A percentile compares a stretch with the other conserved stretches of the same genome.
Conservation (phyloP, 257 asterid genomes). For the Verbena officinalis region DNA sequence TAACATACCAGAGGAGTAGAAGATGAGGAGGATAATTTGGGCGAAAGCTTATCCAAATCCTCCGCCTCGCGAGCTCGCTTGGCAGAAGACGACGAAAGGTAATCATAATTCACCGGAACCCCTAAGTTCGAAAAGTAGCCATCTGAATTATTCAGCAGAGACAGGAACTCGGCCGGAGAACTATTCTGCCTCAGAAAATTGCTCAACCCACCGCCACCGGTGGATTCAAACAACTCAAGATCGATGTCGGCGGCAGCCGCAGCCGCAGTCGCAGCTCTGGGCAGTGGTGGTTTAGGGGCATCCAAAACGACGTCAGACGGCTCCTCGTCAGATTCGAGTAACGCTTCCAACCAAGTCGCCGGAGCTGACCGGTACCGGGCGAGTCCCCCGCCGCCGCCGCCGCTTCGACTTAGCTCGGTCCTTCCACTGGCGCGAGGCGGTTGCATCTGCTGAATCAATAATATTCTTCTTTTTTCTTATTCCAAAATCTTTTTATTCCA, state of each 20-base stretch:
- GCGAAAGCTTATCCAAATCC: conserved; percentile 50
- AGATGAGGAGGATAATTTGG: conserved; percentile 43
- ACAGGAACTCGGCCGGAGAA: conserved; percentile 86
- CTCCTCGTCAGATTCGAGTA: conserved; percentile 80
- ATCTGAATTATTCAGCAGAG: conserved; percentile 52
- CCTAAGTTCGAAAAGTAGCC: conserved; percentile 67
- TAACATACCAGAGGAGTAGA: conserved; percentile 44
- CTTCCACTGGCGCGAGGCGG: conserved; percentile 57
- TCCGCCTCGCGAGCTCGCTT: conserved; percentile 72
- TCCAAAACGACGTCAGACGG: conserved; percentile 52
- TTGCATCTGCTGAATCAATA: conserved; percentile 63
- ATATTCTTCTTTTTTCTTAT: not conserved
- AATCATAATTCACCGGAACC: conserved; percentile 56
- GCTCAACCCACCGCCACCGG: conserved; percentile 56
- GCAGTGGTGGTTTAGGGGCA: conserved; percentile 40
- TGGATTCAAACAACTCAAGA: conserved; percentile 67
- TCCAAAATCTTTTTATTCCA: not conserved
- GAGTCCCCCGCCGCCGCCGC: conserved; percentile 46
- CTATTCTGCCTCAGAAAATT: conserved; percentile 82
- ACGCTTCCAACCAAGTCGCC: conserved; percentile 87
- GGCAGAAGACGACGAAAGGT: conserved; percentile 39
- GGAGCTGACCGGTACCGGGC: conserved; percentile 89
- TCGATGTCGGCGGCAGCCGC: conserved; percentile 48
- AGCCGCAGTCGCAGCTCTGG: conserved; percentile 8
- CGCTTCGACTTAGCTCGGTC: conserved; percentile 49